Evolutionary conservation across 345 rosid genomes (phyloP), one percentile per base, ranked within the genome.

Genomic region (Rhizophora mangle): DNA sequence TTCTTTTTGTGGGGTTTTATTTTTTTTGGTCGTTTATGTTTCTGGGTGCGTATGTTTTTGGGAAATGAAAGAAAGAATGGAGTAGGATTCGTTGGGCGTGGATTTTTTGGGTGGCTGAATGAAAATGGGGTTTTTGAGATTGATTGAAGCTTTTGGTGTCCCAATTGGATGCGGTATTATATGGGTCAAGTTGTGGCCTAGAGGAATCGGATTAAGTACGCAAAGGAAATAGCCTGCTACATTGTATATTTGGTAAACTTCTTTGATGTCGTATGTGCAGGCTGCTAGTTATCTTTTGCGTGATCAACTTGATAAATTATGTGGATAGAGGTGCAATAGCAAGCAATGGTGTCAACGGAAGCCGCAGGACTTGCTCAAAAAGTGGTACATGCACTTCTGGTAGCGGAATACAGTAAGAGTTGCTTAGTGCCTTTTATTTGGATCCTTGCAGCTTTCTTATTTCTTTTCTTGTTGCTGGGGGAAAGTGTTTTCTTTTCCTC

Each of bases 301-400:
- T 89, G 43, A 81, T 94, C 83, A 94, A 94, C 81, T 61, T 91
- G 80, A 68, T 94, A 54, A 94, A 87, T 65, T 94, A 94, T 67
- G 71, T 94, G 57, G 98, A 94, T 80, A 88, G 98, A 71, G 98
- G 98, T 76, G 81, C 95, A 34, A 94, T 94, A 26, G 98, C 98
- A 7, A 94, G 98, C 81, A 94, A 94, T 72, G 98, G 98, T 74
- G 88, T 94, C 65, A 94, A 94, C 72, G 98, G 98, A 54, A 89
- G 92, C 75, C 83, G 57, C 24, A 71, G 76, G 68, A 74, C 82
- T 24, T 94, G 97, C 84, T 71, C 92, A 26, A 72, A 82, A 32
- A 79, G 66, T 79, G 93, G 93, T 63, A 87, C 82, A 43, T 94
- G 98, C 82, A 83, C 86, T 59, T 46, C 88, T 60, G 98, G 95